Base-by-base conservation (phyloP, 768 basidiomycete species). In the Boletus speciosus region DNA sequence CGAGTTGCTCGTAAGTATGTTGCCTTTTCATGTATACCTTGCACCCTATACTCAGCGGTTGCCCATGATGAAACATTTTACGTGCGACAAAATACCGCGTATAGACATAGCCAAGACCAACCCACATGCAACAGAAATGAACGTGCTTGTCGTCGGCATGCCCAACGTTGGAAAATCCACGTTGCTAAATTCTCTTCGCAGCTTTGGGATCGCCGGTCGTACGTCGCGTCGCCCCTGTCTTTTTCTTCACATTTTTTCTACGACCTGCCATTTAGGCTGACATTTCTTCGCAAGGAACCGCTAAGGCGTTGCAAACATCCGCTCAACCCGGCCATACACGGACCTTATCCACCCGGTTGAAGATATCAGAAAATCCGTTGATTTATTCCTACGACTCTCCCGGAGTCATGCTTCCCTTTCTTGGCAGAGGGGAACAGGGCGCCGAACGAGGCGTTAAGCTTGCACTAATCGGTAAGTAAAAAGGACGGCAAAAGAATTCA, bases 111-210 rank as follows among this genome's bases (percentile, higher is more conserved):
- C 89, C 32, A 83, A 82, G 62, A 75, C 77, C 39, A 80, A 85
- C 66, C 83, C 83, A 47, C 81, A 90, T 58, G 79, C 83, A 44
- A 82, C 84, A 61, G 89, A 89, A 67, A 73, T 92, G 60, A 93
- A 94, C 62, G 87, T 98, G 7, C 79, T 98, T 3, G 93, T 98
- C 23, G 86, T 97, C 54, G 97, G 97, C 23, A 98, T 99, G 96
- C 97, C 97, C 16, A 98, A 98, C 69, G 93, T 98, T 44, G 96
- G 96, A 39, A 98, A 99, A 74, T 98, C 95, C 14, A 95, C 92
- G 3, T 72, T 98, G 47, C 76, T 99, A 12, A 99, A 99, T 66
- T 84, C 93, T 1, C 78, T 99, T 27, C 82, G 96, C 40, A 85
- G 82, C 64, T 85, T 85, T 65, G 96, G 96, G 11, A 90, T 96